Evolutionary conservation across 441 rosid species (phyloP).

Genomic region (Pelargonium citronellum): DNA sequence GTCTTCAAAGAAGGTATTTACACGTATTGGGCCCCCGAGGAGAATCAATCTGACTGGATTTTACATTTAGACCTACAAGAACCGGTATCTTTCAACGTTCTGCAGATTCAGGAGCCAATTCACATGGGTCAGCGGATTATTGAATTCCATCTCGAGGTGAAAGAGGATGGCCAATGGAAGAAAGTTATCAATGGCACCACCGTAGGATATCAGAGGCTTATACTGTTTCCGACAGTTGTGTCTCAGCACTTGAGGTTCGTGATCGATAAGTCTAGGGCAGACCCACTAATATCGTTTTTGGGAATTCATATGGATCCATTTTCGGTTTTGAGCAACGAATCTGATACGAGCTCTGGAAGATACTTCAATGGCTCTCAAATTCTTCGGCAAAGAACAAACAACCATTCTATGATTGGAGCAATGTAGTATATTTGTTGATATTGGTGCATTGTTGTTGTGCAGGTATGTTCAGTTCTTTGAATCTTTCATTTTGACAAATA

Average conservation of each 20-base stretch:
- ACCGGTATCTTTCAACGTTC: slow-evolving; percentile 52
- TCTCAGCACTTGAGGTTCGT: slow-evolving; percentile 54
- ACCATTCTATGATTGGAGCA: slow-evolving; percentile 12
- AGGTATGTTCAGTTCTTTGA: neutral
- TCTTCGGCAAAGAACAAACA: slow-evolving; percentile 10
- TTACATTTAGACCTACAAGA: slow-evolving; percentile 44
- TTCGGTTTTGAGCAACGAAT: slow-evolving; percentile 24
- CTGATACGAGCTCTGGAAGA: slow-evolving; percentile 15
- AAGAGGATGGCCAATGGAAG: slow-evolving; percentile 43
- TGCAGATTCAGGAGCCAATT: slow-evolving; percentile 72
- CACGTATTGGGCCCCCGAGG: slow-evolving; percentile 80
- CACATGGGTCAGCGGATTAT: slow-evolving; percentile 79
- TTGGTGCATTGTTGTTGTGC: neutral
- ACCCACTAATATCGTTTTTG: slow-evolving; percentile 62
- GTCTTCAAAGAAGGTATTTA: slow-evolving; percentile 53
- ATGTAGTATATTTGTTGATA: slow-evolving; percentile 4
- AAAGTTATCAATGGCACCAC: slow-evolving; percentile 54
- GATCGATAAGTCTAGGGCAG: slow-evolving; percentile 49
- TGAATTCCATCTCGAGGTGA: slow-evolving; percentile 47
- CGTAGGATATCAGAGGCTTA: slow-evolving; percentile 60
- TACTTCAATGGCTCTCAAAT: slow-evolving; percentile 20
- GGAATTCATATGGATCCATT: slow-evolving; percentile 56
- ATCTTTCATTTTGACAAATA: neutral
- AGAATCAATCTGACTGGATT: slow-evolving; percentile 44
- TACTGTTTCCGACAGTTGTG: slow-evolving; percentile 45